Evolutionary conservation across 345 rosid genomes (phyloP).

Genomic region (Citrus cavaleriei): DNA sequence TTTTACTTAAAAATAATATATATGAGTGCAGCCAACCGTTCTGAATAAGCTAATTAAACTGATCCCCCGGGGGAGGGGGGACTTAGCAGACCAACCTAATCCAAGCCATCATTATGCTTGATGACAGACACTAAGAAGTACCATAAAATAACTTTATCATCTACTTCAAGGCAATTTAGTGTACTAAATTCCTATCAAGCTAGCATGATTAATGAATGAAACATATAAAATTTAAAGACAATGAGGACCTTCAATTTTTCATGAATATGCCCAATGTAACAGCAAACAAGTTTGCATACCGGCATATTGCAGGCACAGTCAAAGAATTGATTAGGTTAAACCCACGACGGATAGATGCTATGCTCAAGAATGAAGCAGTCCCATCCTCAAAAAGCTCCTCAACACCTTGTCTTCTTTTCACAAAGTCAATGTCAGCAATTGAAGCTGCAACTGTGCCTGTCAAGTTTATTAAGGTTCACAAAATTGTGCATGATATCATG

Average conservation of each 20-base stretch:
- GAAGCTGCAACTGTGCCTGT: constrained; percentile 93
- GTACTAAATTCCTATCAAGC: background rate
- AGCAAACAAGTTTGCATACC: constrained; percentile 39
- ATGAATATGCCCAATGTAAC: background rate
- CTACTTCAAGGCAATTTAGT: background rate
- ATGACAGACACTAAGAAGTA: too few relatives aligned
- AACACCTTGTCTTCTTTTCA: constrained; percentile 76
- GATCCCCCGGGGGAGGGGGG: background rate
- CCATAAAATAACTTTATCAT: background rate
- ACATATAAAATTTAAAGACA: background rate
- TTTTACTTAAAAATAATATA: background rate
- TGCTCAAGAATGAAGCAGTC: constrained; percentile 76
- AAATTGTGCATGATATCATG: background rate
- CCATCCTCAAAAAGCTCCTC: constrained; percentile 96
- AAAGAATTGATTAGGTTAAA: constrained; percentile 72
- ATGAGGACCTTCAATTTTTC: background rate
- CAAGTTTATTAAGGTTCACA: constrained; percentile 10
- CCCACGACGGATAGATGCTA: constrained; percentile 79
- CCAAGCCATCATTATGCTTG: too few relatives aligned
- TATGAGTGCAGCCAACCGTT: background rate
- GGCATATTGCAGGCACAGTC: constrained; percentile 54
- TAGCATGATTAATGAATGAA: background rate
- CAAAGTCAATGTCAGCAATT: constrained; percentile 92
- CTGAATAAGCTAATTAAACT: background rate
- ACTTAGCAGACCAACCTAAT: background rate